Evolutionary conservation across 1,139 yeast genomes (phyloP).

Genomic region (Candida smagusa): DNA sequence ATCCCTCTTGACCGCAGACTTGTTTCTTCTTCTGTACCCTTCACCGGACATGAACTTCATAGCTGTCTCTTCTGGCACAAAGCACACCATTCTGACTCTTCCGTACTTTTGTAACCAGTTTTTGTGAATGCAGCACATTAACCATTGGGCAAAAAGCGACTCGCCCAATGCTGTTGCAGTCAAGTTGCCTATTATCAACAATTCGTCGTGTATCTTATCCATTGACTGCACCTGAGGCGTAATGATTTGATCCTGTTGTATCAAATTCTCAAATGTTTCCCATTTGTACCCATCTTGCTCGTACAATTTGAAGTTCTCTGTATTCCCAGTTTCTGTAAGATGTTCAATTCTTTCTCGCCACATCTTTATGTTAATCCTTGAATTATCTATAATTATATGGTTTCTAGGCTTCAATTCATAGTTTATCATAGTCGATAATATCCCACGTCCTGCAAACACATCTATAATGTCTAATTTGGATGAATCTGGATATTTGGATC

Average conservation of each 20-base stretch:
- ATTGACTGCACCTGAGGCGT: conserved; percentile 31
- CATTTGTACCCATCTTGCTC: conserved; percentile 60
- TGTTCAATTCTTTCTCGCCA: conserved; percentile 25
- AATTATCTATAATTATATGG: conserved; percentile 57
- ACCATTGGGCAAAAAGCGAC: conserved; percentile 71
- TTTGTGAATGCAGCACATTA: conserved; percentile 61
- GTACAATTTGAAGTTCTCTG: conserved; percentile 29
- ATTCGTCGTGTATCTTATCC: conserved; percentile 51
- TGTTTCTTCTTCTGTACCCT: conserved; percentile 45
- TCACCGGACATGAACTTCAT: conserved; percentile 55
- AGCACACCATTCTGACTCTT: conserved; percentile 63
- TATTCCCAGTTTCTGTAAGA: conserved; percentile 22
- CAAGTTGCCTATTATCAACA: conserved; percentile 65
- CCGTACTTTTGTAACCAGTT: conserved; percentile 81
- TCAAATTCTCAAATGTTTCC: conserved; percentile 51
- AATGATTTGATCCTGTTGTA: conserved; percentile 38
- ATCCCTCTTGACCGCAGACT: conserved; percentile 61
- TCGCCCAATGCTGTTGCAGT: conserved; percentile 55
- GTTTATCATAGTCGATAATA: conserved; percentile 53
- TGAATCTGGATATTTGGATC: conserved; percentile 37
- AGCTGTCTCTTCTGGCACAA: conserved; percentile 60
- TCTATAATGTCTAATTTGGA: conserved; percentile 55
- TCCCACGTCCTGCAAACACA: conserved; percentile 56
- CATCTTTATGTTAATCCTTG: conserved; percentile 31
- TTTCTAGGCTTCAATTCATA: conserved; percentile 54